phyloP scores from a whole-genome alignment of 2,329 filamentous ascomycete genomes.

The Zasmidium cellare region DNA sequence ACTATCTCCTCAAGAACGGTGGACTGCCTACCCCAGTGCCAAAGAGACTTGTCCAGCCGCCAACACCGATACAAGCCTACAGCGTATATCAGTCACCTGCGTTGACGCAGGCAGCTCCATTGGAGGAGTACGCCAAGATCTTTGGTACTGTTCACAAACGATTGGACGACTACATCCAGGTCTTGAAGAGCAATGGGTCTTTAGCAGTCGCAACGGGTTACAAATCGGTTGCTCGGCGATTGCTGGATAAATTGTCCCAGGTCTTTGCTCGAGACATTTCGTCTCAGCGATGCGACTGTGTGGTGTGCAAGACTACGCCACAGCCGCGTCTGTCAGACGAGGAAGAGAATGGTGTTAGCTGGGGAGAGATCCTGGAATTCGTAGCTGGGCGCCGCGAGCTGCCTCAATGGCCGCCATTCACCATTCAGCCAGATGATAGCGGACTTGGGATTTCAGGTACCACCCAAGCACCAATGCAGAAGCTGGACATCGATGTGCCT shows the following conservation, averaged over 20 bases:
- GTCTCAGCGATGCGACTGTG: constrained; percentile 77
- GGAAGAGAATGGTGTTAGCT: constrained; percentile 70
- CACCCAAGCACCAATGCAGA: constrained; percentile 63
- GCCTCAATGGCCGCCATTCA: constrained; percentile 86
- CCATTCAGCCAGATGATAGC: constrained; percentile 58
- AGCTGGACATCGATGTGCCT: constrained; percentile 90
- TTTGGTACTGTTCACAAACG: constrained; percentile 82
- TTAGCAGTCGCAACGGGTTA: constrained; percentile 94
- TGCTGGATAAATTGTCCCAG: constrained; percentile 87
- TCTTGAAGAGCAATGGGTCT: constrained; percentile 81
- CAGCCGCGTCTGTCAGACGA: constrained; percentile 50
- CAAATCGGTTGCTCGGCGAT: constrained; percentile 83
- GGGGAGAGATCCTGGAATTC: constrained; percentile 93
- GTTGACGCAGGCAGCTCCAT: constrained; percentile 34
- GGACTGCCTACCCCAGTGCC: constrained; percentile 72
- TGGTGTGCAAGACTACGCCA: constrained; percentile 69
- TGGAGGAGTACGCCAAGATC: constrained; percentile 50
- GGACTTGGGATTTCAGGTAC: constrained; percentile 58
- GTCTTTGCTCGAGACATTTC: constrained; percentile 94
- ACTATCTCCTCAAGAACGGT: constrained; percentile 88
- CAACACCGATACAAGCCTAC: constrained; percentile 57
- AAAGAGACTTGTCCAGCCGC: constrained; percentile 67
- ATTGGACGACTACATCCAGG: constrained; percentile 80
- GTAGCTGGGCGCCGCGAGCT: constrained; percentile 86
- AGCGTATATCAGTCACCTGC: constrained; percentile 60